These are phyloP conservation scores for Grigorovia yakushimaensis DNA, from an alignment of 805 yeast genomes.

Conservation along the genomic window DNA sequence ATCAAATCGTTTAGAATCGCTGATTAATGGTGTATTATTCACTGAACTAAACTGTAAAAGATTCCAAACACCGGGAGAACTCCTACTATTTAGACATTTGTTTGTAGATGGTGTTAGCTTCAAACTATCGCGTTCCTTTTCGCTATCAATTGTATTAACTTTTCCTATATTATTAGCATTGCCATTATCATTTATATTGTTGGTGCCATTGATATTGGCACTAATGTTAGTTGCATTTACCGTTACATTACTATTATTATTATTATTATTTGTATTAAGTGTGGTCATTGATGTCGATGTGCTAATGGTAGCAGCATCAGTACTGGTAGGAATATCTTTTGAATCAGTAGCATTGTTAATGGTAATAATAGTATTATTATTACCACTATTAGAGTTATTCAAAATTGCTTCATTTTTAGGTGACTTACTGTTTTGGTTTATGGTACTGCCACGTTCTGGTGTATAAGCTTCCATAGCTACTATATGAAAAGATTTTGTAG, in stretches of 20 bases:
- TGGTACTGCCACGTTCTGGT: constrained; percentile 44
- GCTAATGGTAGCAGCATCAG: neutral
- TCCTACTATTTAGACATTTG: constrained; percentile 20
- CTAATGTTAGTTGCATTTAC: no score
- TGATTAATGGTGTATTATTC: constrained; percentile 24
- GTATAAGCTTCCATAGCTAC: constrained; percentile 55
- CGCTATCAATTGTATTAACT: neutral
- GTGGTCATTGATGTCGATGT: neutral
- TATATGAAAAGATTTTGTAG: constrained; percentile 36
- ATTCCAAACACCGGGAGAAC: constrained; percentile 90
- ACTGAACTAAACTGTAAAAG: constrained; percentile 66
- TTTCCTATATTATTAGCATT: neutral
- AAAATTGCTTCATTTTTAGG: constrained; percentile 17
- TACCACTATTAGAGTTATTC: neutral
- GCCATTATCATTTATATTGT: no score
- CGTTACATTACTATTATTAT: neutral
- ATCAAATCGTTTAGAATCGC: neutral
- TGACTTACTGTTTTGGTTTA: constrained; percentile 12
- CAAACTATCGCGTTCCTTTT: neutral
- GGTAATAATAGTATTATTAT: neutral
- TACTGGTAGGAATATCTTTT: neutral
- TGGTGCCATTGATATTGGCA: no score
- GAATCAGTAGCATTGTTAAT: neutral
- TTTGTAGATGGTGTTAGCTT: constrained; percentile 8
- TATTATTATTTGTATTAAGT: neutral